Conservation (phyloP, 805 yeast species). For the Nakazawaea wickerhamii region DNA sequence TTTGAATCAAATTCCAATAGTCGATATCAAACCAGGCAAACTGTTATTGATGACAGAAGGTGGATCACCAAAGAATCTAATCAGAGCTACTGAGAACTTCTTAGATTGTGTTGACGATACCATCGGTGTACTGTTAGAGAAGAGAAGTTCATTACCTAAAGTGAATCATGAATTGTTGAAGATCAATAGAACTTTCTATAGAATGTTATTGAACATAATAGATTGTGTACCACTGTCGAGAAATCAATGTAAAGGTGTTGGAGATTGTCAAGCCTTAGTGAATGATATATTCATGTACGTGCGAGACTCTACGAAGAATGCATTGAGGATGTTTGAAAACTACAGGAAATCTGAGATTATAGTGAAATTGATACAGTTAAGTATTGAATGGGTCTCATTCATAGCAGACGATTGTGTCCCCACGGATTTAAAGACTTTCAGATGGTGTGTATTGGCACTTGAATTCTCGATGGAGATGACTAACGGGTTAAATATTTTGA, state of each 20-base stretch:
- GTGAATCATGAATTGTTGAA: conserved; percentile 70
- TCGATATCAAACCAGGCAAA: conserved; percentile 63
- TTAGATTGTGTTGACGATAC: conserved; percentile 51
- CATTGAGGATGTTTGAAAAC: conserved; percentile 58
- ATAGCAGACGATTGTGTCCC: conserved; percentile 94
- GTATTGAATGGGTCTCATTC: conserved; percentile 89
- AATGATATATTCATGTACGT: conserved; percentile 73
- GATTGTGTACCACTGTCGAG: conserved; percentile 49
- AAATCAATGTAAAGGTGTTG: conserved; percentile 51
- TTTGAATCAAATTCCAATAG: conserved; percentile 39
- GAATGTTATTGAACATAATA: conserved; percentile 59
- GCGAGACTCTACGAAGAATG: conserved; percentile 74
- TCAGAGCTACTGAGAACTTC: conserved; percentile 51
- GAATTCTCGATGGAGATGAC: conserved; percentile 97
- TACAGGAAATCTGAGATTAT: conserved; percentile 63
- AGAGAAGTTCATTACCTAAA: conserved; percentile 62
- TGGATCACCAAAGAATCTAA: conserved; percentile 50
- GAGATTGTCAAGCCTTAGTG: conserved; percentile 68
- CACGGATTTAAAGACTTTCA: conserved; percentile 81
- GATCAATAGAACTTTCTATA: conserved; percentile 61
- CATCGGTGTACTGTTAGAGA: conserved; percentile 48
- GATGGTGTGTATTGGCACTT: conserved; percentile 94
- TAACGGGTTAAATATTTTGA: conserved; percentile 79
- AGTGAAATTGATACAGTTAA: conserved; percentile 63
- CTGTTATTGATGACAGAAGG: conserved; percentile 66